Percentiles rank a stretch among this genome's conserved stretches.
Conservation (phyloP, 176 grass and related monocot genomes). For the Aechmea fasciata region DNA sequence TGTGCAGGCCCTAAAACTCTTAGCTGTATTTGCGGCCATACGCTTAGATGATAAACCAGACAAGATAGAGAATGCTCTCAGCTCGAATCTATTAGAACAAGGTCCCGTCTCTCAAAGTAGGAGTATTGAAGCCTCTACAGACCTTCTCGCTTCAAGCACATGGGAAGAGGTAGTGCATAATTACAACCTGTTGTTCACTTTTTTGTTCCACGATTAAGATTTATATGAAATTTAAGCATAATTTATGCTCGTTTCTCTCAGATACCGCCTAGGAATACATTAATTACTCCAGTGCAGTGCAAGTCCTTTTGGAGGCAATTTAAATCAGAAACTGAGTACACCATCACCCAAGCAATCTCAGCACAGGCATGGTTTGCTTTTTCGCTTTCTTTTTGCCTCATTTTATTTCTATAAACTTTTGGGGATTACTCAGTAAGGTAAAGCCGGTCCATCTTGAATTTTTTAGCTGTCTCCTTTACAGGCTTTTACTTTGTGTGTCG, state of each 20-base stretch:
- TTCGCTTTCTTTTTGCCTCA: not conserved
- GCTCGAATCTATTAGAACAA: slow-evolving; percentile 47
- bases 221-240: no score
- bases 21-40: slow-evolving; percentile 56
- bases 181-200: not conserved
- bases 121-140: slow-evolving; percentile 32
- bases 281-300: slow-evolving; percentile 27
- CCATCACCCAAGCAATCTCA: slow-evolving; percentile 20
- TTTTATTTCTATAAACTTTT: not conserved
- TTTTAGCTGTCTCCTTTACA: no score
- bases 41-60: slow-evolving; percentile 64
- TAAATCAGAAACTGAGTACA: slow-evolving; percentile 16
- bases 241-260: not conserved
- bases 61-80: slow-evolving; percentile 53
- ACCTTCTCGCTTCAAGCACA: slow-evolving; percentile 29
- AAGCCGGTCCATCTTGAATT: no score
- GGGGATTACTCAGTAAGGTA: not conserved
- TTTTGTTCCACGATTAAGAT: not conserved
- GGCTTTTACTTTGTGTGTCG: no score
- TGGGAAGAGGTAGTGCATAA: slow-evolving; percentile 16
- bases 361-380: slow-evolving; percentile 10
- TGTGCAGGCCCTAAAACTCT: slow-evolving; percentile 73
- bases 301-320: slow-evolving; percentile 26
- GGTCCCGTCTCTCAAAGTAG: slow-evolving; percentile 35
- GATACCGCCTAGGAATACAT: slow-evolving; percentile 11